These are phyloP conservation scores for Apophysomyces trapeziformis DNA, from an alignment of 371 early-diverging fungal genomes.

Conservation along the genomic window DNA sequence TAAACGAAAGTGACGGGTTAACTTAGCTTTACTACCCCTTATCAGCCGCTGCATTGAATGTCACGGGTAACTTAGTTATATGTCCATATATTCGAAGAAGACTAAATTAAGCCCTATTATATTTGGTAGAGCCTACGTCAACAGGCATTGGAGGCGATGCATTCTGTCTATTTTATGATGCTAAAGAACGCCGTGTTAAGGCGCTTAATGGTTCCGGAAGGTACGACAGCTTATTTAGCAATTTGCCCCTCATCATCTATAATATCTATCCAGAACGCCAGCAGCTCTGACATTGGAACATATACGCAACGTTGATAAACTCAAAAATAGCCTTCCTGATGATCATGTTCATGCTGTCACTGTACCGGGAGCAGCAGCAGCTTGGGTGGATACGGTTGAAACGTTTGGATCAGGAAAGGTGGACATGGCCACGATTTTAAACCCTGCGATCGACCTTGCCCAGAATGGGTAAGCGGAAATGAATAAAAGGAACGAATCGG, in stretches of 20 bases:
- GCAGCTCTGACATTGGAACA: constrained; percentile 59
- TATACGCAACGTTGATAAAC: constrained; percentile 24
- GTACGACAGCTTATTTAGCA: constrained; percentile 20
- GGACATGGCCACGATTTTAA: constrained; percentile 60
- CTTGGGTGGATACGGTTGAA: constrained; percentile 74
- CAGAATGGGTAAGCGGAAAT: constrained; percentile 62
- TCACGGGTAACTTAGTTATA: constrained; percentile 52
- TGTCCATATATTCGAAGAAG: neutral
- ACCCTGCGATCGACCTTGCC: constrained; percentile 75
- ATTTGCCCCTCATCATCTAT: neutral
- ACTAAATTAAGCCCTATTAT: neutral
- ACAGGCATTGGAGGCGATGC: constrained; percentile 95
- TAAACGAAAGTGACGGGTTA: too few relatives aligned
- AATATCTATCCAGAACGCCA: constrained; percentile 50
- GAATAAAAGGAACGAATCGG: neutral
- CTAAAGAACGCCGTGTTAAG: constrained; percentile 58
- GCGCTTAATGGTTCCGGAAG: constrained; percentile 82
- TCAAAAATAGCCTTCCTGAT: constrained; percentile 42
- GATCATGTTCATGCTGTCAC: constrained; percentile 66
- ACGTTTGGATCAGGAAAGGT: constrained; percentile 77
- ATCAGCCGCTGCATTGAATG: constrained; percentile 67
- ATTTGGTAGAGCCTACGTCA: constrained; percentile 71
- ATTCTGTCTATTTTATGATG: constrained; percentile 83
- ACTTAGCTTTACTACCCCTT: constrained; percentile 10
- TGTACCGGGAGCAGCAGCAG: constrained; percentile 87